Evolutionary conservation across 2,329 filamentous ascomycete species (phyloP), one percentile per base, ranked within the genome.

Genomic region (Pseudogymnoascus sp.): DNA sequence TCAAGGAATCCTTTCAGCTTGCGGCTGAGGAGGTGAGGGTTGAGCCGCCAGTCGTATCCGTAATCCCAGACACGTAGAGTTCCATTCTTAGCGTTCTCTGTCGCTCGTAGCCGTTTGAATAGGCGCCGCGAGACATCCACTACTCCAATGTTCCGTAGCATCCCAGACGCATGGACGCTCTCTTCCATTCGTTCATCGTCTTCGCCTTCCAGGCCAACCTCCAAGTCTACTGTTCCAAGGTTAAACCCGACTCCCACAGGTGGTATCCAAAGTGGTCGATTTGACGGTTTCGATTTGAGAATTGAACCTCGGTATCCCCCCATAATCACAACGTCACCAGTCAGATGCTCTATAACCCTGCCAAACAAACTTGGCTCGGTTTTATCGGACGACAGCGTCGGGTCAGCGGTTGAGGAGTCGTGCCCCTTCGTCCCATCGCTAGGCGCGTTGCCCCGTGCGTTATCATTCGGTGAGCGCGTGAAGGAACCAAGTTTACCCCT

Each of bases 11-110:
- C 74, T 34, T 86, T 82, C n/a, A 97, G 75, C 62, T 83, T 83
- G 48, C 79, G 77, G 2, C 88, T 91, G 0, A 94, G 79, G 0
- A 90, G 76, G 67, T 86, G 82, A 0, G 92, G 92, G 64, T 89
- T 94, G 37, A 96, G 76, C 13, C 92, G 82, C 92, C 92, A 97
- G 73, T 97, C 92, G 67, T 96, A 97, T 15, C 92, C 91, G 69
- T 92, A 97, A 67, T 96, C 87, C 77, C 91, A 91, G 0, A 96
- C 81, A 52, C 90, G 80, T 5, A 96, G 75, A 63, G 81, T 86
- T 6, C 89, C 90, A 3, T 76, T 79, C 58, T 82, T 80, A 1
- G 82, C 84, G 67, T 95, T 95, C 10, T 90, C 84, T 65, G 83
- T 89, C 30, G 86, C 84, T 57, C 83, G 80, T 18, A 96, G 73